phyloP scores from a whole-genome alignment of 768 basidiomycete species.

The Favolaschia claudopus region DNA sequence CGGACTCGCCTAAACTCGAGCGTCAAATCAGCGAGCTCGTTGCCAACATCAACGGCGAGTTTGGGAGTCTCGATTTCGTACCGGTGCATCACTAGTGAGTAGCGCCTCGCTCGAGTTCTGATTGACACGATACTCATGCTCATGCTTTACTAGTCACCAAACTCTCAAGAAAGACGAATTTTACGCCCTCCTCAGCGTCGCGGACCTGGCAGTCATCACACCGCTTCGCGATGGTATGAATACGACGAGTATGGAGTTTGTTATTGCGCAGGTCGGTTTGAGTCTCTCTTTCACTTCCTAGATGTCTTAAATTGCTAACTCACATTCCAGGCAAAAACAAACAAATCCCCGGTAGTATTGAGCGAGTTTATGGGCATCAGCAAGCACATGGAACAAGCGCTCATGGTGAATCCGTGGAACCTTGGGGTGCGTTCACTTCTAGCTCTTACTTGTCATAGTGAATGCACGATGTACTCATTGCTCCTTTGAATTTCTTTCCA shows the following conservation, averaged over 20 bases:
- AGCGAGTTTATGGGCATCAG: constrained; percentile 99
- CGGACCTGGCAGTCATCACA: constrained; percentile 94
- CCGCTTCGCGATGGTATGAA: constrained; percentile 99
- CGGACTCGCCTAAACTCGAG: constrained; percentile 93
- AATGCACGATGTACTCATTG: not conserved
- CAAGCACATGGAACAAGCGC: constrained; percentile 86
- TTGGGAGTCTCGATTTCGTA: constrained; percentile 92
- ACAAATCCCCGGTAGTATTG: constrained; percentile 86
- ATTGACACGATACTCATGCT: no score
- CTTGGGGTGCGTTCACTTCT: constrained; percentile 66
- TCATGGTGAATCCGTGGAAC: constrained; percentile 97
- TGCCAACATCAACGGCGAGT: constrained; percentile 94
- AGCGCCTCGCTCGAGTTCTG: no score
- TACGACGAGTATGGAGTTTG: constrained; percentile 98
- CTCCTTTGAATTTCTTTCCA: constrained; percentile 34
- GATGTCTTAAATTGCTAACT: no score
- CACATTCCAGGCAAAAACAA: no score
- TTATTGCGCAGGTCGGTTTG: constrained; percentile 91
- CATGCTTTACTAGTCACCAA: constrained; percentile 98
- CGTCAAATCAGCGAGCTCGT: constrained; percentile 93
- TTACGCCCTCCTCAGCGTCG: constrained; percentile 91
- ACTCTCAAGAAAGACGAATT: constrained; percentile 98
- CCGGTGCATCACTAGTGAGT: constrained; percentile 98
- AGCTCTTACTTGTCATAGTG: not conserved
- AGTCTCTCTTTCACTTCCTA: no score